Percentiles rank a stretch among this genome's conserved stretches.
Evolutionary conservation across 2,329 filamentous ascomycete genomes (phyloP).

Genomic region (Thelonectria discophora): DNA sequence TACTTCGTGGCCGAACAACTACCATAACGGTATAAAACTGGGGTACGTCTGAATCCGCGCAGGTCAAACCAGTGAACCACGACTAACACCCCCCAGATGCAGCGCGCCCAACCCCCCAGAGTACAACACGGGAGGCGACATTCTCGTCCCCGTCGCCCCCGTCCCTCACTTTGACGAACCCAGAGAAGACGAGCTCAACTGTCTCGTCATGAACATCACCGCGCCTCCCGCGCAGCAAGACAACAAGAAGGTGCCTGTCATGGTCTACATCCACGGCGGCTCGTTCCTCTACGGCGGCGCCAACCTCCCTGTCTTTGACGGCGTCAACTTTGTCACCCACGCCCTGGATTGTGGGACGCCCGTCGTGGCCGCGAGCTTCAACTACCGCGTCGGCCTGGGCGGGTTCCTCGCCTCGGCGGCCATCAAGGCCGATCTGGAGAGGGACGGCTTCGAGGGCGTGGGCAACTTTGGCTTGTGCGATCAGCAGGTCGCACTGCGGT

Average conservation of each 20-base stretch:
- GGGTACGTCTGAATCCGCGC: constrained; percentile 10
- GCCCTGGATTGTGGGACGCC: constrained; percentile 14
- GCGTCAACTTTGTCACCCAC: constrained; percentile 25
- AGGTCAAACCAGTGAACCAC: rapidly evolving
- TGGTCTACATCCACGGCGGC: constrained; percentile 30
- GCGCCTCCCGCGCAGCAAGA: not conserved
- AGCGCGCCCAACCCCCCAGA: constrained; percentile 30
- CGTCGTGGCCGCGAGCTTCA: constrained; percentile 20
- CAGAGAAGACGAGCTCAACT: constrained; percentile 25
- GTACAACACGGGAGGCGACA: constrained; percentile 15
- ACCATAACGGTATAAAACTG: constrained; percentile 25
- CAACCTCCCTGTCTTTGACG: constrained; percentile 21
- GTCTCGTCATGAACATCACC: constrained; percentile 28
- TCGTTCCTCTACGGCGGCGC: constrained; percentile 27
- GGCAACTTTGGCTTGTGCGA: constrained; percentile 26
- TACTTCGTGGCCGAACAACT: constrained; percentile 10
- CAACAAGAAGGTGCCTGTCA: constrained; percentile 7
- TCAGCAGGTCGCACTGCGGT: constrained; percentile 23
- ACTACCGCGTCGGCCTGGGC: constrained; percentile 23
- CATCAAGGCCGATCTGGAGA: constrained; percentile 20
- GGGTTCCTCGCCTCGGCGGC: constrained; percentile 21
- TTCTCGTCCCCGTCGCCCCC: constrained; percentile 12
- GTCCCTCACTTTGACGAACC: constrained; percentile 24
- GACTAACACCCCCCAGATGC: constrained; percentile 8
- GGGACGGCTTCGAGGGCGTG: constrained; percentile 17